phyloP scores from a whole-genome alignment of 805 yeast species.

The Komagataella pseudopastoris region DNA sequence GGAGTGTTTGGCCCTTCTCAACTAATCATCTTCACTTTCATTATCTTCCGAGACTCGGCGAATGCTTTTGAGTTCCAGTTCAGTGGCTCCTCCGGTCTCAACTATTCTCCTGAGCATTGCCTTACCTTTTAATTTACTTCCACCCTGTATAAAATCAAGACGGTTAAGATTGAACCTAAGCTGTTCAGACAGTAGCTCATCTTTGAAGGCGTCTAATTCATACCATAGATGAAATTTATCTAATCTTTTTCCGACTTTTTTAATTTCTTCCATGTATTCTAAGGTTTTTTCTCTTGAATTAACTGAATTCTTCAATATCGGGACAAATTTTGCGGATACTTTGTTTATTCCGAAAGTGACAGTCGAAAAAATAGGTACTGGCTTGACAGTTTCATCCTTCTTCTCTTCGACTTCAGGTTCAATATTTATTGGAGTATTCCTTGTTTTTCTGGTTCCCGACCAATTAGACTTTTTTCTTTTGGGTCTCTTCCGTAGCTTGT shows the following conservation, averaged over 20 bases:
- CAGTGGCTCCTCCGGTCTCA: conserved; percentile 10
- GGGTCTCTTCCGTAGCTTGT: conserved; percentile 8
- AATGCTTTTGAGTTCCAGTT: not conserved
- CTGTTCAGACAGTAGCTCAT: conserved; percentile 51
- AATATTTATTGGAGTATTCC: conserved; percentile 5
- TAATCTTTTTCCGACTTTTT: conserved; percentile 46
- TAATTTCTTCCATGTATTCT: conserved; percentile 43
- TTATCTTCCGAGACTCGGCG: not conserved
- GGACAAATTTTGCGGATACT: conserved; percentile 53
- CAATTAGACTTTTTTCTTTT: conserved; percentile 16
- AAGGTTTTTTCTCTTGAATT: conserved; percentile 41
- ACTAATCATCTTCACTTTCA: not conserved
- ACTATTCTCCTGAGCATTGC: conserved; percentile 18
- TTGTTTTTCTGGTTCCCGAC: conserved; percentile 13
- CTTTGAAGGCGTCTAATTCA: conserved; percentile 65
- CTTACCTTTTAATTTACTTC: conserved; percentile 19
- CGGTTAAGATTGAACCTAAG: conserved; percentile 41
- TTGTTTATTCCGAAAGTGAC: conserved; percentile 51
- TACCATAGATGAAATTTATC: conserved; percentile 67
- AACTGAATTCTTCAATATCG: conserved; percentile 55
- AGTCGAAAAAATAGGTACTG: conserved; percentile 39
- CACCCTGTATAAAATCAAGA: conserved; percentile 19
- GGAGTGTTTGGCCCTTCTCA: not conserved
- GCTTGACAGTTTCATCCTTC: conserved; percentile 16
- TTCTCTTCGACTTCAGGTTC: conserved; percentile 3